Base-by-base conservation (phyloP, 2,329 filamentous ascomycete genomes). In the Penicillium crustosum region DNA sequence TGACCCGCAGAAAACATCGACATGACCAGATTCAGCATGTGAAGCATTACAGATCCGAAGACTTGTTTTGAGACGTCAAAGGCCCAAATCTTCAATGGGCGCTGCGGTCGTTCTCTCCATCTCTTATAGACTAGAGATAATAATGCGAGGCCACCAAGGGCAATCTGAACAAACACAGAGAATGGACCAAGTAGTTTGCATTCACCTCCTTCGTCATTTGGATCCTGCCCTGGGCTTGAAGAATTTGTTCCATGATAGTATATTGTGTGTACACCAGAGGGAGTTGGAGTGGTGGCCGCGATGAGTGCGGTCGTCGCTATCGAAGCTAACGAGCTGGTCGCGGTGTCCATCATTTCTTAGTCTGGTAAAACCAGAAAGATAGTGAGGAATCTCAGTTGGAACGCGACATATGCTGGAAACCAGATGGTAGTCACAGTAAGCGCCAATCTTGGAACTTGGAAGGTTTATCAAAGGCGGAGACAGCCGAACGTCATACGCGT, bases 41-140 rank as follows among this genome's bases (percentile, higher is more conserved):
- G 94, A 35, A 97, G 86, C 73, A 99, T 82, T 45, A 92, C 88
- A 31, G 92, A 95, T 23, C 94, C 94, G 69, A 97, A 90, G 53
- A 99, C 91, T 80, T 99, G 94, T 80, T 99, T 99, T 33, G 91
- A 96, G 25, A 88, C 94, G 72, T 99, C 94, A 74, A 97, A 99
- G 75, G 90, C 93, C 93, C 94, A 99, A 64, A 99, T 92, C 82
- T 95, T 96, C 70, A 97, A 72, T 1, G 93, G 93, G 55, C 94
- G 85, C 73, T 97, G 93, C 1, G 94, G 93, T 57, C 90, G 84
- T 77, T 99, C 94, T 64, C 90, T 86, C 86, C 89, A 96, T 66
- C 94, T 85, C 80, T 99, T 99, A 80, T 86, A 96, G 8, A 97
- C 93, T 49, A 99, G 83, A 1, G 92, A 90, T 54, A 93, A 80